Evolutionary conservation across 2,329 filamentous ascomycete genomes (phyloP).

Genomic region (Lasiodiplodia theobromae): DNA sequence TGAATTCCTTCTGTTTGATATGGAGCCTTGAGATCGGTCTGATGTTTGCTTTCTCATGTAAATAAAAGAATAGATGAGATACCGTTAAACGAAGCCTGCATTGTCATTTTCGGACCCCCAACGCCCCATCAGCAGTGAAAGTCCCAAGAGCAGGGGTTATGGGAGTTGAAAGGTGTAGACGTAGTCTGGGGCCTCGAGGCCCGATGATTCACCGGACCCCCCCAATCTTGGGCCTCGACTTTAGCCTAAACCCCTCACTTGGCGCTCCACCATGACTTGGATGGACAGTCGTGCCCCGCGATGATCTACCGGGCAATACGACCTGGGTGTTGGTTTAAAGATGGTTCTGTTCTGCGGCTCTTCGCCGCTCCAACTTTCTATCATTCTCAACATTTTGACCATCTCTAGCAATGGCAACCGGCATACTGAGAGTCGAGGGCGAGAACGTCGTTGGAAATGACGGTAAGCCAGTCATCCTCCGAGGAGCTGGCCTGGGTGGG

Average conservation of each 20-base stretch:
- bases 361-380: background rate
- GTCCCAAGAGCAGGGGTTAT: background rate
- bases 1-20: slow-evolving; percentile 59
- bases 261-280: slow-evolving; percentile 3
- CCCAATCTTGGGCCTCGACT: background rate
- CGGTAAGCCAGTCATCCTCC: slow-evolving; percentile 56
- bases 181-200: background rate
- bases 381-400: background rate
- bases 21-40: slow-evolving; percentile 39
- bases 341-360: background rate
- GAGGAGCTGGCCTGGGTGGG: slow-evolving; percentile 55
- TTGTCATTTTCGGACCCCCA: too few relatives aligned
- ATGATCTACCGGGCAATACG: background rate
- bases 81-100: too few relatives aligned
- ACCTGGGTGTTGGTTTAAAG: background rate
- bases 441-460: slow-evolving; percentile 55
- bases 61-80: background rate
- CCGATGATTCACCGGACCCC: background rate
- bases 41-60: background rate
- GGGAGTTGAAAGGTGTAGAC: background rate
- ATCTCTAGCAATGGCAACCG: background rate
- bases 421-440: slow-evolving; percentile 50
- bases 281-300: slow-evolving; percentile 13
- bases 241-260: slow-evolving; percentile 24
- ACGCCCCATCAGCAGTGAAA: too few relatives aligned